A percentile compares a stretch with the other conserved stretches of the same genome.
phyloP scores from a whole-genome alignment of 257 asterid genomes.

The Henckelia pumila region DNA sequence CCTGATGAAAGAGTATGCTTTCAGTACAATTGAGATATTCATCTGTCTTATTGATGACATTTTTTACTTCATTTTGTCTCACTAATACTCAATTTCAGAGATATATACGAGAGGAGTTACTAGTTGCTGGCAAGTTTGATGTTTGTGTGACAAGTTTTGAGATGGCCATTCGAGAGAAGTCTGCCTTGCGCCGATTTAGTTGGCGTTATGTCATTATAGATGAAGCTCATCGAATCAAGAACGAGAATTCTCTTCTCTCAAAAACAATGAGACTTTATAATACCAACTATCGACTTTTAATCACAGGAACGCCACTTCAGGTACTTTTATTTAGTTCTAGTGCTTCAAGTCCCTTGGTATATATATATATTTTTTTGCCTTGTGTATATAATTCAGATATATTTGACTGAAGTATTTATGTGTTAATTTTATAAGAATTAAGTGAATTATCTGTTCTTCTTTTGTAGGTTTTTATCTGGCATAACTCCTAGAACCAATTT shows the following conservation, averaged over 20 bases:
- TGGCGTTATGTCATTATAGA: slow-evolving; percentile 99
- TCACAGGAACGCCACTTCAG: slow-evolving; percentile 99
- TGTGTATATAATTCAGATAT: not conserved
- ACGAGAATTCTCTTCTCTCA: slow-evolving; percentile 93
- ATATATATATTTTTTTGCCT: slow-evolving; percentile 11
- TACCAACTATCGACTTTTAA: slow-evolving; percentile 90
- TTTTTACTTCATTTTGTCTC: slow-evolving; percentile 10
- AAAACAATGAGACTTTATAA: slow-evolving; percentile 90
- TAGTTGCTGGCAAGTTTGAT: slow-evolving; percentile 97
- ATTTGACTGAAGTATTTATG: not conserved
- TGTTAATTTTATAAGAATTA: not conserved
- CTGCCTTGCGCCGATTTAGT: slow-evolving; percentile 80
- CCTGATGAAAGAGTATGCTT: slow-evolving; percentile 93
- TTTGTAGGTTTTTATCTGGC: slow-evolving; percentile 14
- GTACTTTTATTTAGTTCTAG: slow-evolving; percentile 32
- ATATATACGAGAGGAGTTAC: slow-evolving; percentile 86
- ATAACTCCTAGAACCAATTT: not conserved
- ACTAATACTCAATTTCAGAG: slow-evolving; percentile 43
- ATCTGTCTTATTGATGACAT: slow-evolving; percentile 11
- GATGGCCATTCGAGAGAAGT: slow-evolving; percentile 96
- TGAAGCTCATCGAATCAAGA: slow-evolving; percentile 98
- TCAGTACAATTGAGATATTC: slow-evolving; percentile 2
- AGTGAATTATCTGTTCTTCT: not conserved
- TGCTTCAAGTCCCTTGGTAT: slow-evolving; percentile 1
- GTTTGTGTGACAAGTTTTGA: slow-evolving; percentile 98